phyloP scores from a whole-genome alignment of 208 protist genomes.

The Trypanosomatidae sp. region DNA sequence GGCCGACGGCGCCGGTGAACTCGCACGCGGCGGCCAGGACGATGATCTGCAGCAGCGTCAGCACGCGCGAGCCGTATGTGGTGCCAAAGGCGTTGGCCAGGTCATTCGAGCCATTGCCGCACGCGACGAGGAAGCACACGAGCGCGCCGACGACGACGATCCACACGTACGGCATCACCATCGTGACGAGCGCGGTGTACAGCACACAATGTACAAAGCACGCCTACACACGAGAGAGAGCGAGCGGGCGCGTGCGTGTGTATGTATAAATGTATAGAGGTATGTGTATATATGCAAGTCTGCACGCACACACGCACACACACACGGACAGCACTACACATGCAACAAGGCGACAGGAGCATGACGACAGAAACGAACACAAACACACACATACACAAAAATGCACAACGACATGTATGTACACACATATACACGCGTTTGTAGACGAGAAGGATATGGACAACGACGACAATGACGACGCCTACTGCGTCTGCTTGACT shows the following conservation, averaged over 20 bases:
- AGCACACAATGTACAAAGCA: too few species aligned
- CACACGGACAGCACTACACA: not conserved
- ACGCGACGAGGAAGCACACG: constrained; percentile 49
- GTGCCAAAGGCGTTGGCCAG: constrained; percentile 85
- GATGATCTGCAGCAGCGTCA: constrained; percentile 55
- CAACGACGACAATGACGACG: not conserved
- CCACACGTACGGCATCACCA: constrained; percentile 49
- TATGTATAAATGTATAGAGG: not conserved
- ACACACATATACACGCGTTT: too few species aligned
- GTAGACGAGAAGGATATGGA: not conserved
- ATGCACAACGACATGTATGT: not conserved
- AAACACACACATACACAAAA: too few species aligned
- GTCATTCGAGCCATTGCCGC: constrained; percentile 77
- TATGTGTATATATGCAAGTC: not conserved
- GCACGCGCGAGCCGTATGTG: constrained; percentile 49
- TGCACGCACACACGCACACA: not conserved
- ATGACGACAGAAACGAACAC: too few species aligned
- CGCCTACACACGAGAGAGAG: too few species aligned
- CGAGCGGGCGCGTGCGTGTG: too few species aligned
- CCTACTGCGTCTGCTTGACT: constrained; percentile 4
- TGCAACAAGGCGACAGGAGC: too few species aligned
- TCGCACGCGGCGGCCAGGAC: constrained; percentile 57
- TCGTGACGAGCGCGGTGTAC: too few species aligned
- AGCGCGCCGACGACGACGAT: constrained; percentile 56
- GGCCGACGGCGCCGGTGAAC: constrained; percentile 44